Evolutionary conservation across 2,329 filamentous ascomycete species (phyloP).

Genomic region (Coniella lustricola): DNA sequence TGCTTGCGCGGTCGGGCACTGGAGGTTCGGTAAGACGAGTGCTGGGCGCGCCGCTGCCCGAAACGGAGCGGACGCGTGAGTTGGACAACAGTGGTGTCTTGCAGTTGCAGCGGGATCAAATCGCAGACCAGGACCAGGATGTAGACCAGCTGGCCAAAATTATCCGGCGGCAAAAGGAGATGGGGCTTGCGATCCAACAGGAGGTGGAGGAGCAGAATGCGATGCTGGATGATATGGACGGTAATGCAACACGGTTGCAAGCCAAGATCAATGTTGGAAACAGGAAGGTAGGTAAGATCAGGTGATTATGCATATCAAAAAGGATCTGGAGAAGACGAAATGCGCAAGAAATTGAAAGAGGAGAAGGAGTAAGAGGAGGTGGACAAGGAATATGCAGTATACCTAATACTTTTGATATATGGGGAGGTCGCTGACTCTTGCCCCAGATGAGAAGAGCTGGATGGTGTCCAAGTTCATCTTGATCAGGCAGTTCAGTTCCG

Average conservation of each 20-base stretch:
- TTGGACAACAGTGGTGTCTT: constrained; percentile 69
- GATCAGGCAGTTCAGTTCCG: too few species aligned
- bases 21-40: constrained; percentile 42
- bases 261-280: constrained; percentile 70
- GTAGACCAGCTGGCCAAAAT: constrained; percentile 62
- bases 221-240: constrained; percentile 60
- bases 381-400: too few species aligned
- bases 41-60: constrained; percentile 63
- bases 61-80: constrained; percentile 71
- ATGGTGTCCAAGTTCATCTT: too few species aligned
- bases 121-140: constrained; percentile 67
- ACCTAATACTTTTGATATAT: too few species aligned
- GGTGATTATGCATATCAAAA: not conserved
- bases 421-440: too few species aligned
- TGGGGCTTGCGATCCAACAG: constrained; percentile 68
- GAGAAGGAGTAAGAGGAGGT: too few species aligned
- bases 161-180: constrained; percentile 66
- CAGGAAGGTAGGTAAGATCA: constrained; percentile 60
- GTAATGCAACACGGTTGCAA: constrained; percentile 58
- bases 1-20: constrained; percentile 34
- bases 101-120: constrained; percentile 66
- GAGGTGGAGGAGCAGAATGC: constrained; percentile 67
- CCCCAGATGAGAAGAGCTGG: too few species aligned
- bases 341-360: not conserved
- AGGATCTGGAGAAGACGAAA: too few species aligned